phyloP scores from a whole-genome alignment of 1,284 basidiomycete species.

The Moniliella sp. region DNA sequence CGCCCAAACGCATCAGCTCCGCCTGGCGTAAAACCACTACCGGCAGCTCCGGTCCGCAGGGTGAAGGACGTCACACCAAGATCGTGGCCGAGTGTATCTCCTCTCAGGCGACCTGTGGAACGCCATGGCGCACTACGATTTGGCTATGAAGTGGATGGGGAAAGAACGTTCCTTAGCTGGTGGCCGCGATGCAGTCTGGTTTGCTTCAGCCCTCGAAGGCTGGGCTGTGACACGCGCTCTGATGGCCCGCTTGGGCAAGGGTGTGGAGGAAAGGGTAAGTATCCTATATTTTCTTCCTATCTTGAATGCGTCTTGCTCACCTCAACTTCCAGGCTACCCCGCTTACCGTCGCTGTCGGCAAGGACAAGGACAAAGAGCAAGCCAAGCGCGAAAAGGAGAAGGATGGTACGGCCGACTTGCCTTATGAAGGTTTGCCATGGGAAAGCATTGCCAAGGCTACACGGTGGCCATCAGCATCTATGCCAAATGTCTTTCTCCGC shows the following conservation, averaged over 20 bases:
- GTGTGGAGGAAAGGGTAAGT: conserved; percentile 14
- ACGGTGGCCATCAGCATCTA: conserved; percentile 23
- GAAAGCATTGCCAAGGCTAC: conserved; percentile 25
- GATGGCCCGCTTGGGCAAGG: conserved; percentile 19
- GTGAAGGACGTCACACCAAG: conserved; percentile 18
- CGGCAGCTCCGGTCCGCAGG: conserved; percentile 12
- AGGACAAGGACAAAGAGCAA: conserved; percentile 11
- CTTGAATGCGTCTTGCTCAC: not conserved
- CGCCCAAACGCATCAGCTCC: not conserved
- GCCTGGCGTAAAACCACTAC: not conserved
- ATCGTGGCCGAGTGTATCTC: conserved; percentile 20
- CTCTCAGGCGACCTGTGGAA: conserved; percentile 25
- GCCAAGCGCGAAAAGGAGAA: conserved; percentile 14
- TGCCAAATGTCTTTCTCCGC: conserved; percentile 27
- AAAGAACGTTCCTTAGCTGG: conserved; percentile 29
- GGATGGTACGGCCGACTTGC: conserved; percentile 5
- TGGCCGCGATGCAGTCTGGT: conserved; percentile 31
- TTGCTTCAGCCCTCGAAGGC: conserved; percentile 27
- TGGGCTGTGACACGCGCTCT: conserved; percentile 24
- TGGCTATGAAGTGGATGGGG: conserved; percentile 9
- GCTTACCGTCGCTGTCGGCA: conserved; percentile 5
- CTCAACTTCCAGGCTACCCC: too few species aligned
- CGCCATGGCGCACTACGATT: conserved; percentile 20
- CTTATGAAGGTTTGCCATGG: conserved; percentile 16
- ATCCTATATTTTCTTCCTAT: conserved; percentile 1